phyloP scores from a whole-genome alignment of 768 basidiomycete species.

The Austroboletus eburneus region DNA sequence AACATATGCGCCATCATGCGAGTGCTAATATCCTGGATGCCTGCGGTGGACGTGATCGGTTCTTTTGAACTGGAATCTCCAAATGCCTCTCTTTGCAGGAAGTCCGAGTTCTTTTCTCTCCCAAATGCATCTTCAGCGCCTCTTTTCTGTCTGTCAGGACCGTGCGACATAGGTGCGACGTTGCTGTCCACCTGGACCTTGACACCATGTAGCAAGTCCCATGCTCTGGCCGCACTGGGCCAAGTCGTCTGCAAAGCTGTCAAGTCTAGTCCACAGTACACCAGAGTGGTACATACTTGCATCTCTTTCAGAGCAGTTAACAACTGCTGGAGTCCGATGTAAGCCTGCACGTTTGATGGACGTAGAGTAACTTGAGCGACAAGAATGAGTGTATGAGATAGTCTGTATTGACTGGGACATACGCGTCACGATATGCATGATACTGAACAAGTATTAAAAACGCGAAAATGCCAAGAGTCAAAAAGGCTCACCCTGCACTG shows the following conservation, averaged over 20 bases:
- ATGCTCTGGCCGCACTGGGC: conserved; percentile 66
- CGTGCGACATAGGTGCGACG: conserved; percentile 33
- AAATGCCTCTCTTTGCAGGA: conserved; percentile 40
- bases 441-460: conserved; percentile 37
- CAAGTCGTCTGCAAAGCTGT: conserved; percentile 48
- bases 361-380: conserved; percentile 55
- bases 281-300: conserved; percentile 43
- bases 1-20: conserved; percentile 73
- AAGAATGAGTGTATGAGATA: conserved; percentile 9
- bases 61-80: conserved; percentile 23
- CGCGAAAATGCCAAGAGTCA: background rate
- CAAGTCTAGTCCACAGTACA: conserved; percentile 7
- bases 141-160: conserved; percentile 50
- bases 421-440: conserved; percentile 79
- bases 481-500: conserved; percentile 57
- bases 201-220: conserved; percentile 64
- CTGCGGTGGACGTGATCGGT: conserved; percentile 26
- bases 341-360: conserved; percentile 68
- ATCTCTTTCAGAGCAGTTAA: conserved; percentile 62
- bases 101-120: conserved; percentile 45
- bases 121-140: conserved; percentile 63
- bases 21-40: conserved; percentile 60
- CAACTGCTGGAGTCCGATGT: conserved; percentile 59
- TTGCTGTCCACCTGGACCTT: conserved; percentile 49
- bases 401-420: conserved; percentile 22